Conservation (phyloP, 2,329 filamentous ascomycete genomes). For the Colletotrichum ledebouriae region DNA sequence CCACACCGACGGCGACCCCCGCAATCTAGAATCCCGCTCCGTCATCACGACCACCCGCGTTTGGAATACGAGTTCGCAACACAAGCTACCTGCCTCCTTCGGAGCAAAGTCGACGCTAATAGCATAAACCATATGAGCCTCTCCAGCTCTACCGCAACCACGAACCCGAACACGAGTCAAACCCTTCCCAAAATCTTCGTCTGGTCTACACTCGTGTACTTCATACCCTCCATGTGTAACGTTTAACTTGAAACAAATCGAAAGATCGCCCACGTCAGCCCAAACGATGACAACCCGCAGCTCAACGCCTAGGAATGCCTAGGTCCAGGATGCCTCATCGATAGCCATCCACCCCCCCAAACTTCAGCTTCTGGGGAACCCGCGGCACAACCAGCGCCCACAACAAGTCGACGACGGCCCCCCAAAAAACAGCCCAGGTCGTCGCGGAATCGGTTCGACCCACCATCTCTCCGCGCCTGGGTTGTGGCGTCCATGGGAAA, state of each 20-base stretch:
- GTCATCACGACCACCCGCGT: conserved; percentile 11
- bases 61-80: conserved; percentile 4
- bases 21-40: conserved; percentile 8
- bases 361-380: background rate
- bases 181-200: background rate
- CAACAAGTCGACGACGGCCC: background rate
- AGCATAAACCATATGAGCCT: background rate
- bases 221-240: conserved; percentile 31
- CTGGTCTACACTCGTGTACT: background rate
- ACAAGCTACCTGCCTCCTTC: conserved; percentile 6
- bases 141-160: conserved; percentile 4
- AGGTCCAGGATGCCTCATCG: background rate
- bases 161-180: conserved; percentile 3
- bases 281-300: background rate
- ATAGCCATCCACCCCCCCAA: background rate
- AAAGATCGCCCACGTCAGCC: conserved; percentile 14
- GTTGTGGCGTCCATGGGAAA: conserved; percentile 10
- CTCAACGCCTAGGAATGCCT: background rate
- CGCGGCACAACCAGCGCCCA: background rate
- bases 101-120: conserved; percentile 1
- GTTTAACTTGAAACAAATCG: conserved; percentile 37
- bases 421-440: conserved; percentile 7
- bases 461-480: conserved; percentile 9
- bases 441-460: conserved; percentile 41
- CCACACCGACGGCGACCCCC: conserved; percentile 32